Evolutionary conservation across 371 early-diverging fungal genomes (phyloP).

Genomic region (Mortierella sp.): DNA sequence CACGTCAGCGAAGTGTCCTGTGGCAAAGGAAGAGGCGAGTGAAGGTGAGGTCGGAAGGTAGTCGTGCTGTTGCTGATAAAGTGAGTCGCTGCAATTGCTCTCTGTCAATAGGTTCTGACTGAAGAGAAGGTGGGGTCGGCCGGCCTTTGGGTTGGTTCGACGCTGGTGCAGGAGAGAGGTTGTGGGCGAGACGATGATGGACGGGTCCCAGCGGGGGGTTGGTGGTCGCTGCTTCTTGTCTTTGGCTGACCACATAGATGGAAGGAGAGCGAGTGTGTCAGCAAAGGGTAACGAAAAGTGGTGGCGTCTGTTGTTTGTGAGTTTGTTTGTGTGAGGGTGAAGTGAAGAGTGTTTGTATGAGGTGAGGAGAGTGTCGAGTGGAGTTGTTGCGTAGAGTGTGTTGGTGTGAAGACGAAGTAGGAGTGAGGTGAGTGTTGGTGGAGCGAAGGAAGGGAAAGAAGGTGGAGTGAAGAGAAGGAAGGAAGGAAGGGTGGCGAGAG

Average conservation of each 20-base stretch:
- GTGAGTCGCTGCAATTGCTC: not conserved
- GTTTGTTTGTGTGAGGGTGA: not conserved
- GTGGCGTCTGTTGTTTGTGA: not conserved
- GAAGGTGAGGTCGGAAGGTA: not conserved
- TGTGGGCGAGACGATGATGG: slow-evolving; percentile 3
- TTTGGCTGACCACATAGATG: not conserved
- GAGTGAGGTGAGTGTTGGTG: not conserved
- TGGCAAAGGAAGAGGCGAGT: not conserved
- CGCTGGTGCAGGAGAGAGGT: not conserved
- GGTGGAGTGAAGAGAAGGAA: not conserved
- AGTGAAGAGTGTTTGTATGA: too few species aligned
- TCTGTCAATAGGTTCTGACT: not conserved
- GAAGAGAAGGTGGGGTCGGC: not conserved
- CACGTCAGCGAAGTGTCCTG: not conserved
- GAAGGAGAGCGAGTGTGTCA: not conserved
- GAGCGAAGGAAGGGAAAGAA: not conserved
- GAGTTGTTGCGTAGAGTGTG: too few species aligned
- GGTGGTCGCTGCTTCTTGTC: not conserved
- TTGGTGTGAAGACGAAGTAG: not conserved
- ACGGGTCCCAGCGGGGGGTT: slow-evolving; percentile 14
- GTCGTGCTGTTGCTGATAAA: not conserved
- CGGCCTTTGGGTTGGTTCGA: not conserved
- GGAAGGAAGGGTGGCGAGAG: not conserved
- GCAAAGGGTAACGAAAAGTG: not conserved
- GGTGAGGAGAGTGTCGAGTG: too few species aligned